These are phyloP conservation scores for Camellia sinensis DNA, from an alignment of 148 eudicot genomes.

Conservation along the genomic window DNA sequence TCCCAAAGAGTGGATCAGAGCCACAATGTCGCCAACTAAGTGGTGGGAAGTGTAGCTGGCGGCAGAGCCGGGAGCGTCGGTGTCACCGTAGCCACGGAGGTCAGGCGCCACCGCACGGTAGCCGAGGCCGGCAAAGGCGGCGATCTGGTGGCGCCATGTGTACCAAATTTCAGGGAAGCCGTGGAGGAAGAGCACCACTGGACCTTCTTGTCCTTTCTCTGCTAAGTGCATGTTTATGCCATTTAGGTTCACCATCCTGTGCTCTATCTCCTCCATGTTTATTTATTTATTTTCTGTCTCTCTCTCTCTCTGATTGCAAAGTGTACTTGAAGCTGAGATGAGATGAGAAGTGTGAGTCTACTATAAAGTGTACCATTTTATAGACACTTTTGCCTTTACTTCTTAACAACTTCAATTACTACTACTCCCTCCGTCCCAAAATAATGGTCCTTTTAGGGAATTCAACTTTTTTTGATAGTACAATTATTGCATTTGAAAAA, in stretches of 20 bases:
- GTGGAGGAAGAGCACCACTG: conserved; percentile 44
- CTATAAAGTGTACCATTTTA: too few species aligned
- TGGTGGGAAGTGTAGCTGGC: conserved; percentile 52
- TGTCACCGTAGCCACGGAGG: conserved; percentile 59
- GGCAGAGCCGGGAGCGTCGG: conserved; percentile 41
- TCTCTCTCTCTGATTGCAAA: neutral
- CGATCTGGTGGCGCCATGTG: conserved; percentile 53
- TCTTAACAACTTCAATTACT: too few species aligned
- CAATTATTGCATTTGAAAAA: too few species aligned
- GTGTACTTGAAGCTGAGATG: too few species aligned
- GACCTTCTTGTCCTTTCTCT: conserved; percentile 41
- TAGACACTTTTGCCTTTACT: too few species aligned
- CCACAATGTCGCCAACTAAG: conserved; percentile 63
- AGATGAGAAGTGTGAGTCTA: too few species aligned
- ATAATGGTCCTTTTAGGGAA: too few species aligned
- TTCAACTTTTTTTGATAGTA: too few species aligned
- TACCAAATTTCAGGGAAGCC: conserved; percentile 58
- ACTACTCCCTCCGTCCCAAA: too few species aligned
- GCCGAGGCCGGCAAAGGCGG: conserved; percentile 36
- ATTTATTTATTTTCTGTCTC: conserved; percentile 1
- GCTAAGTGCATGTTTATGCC: conserved; percentile 55
- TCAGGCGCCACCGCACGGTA: conserved; percentile 52
- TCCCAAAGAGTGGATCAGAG: conserved; percentile 42
- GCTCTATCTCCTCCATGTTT: conserved; percentile 25
- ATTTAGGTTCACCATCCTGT: conserved; percentile 30